These are phyloP conservation scores for Mycena sp. DNA, from an alignment of 1,284 basidiomycete genomes.

Conservation along the genomic window DNA sequence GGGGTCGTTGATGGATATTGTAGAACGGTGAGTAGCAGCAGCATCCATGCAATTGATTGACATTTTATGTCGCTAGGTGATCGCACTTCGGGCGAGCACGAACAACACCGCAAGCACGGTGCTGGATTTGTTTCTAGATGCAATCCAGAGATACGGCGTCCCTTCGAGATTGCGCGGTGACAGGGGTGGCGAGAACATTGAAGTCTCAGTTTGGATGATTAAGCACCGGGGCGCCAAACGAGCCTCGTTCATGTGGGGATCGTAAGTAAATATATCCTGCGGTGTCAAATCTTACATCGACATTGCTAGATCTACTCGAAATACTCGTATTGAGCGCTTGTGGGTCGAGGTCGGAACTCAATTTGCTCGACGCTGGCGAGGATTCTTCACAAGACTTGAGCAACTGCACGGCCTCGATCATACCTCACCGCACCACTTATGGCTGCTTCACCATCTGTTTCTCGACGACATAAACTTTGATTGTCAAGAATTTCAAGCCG, in stretches of 20 bases:
- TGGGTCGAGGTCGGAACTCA: conserved; percentile 20
- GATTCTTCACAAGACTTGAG: conserved; percentile 22
- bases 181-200: conserved; percentile 16
- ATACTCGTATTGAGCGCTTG: conserved; percentile 24
- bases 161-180: conserved; percentile 11
- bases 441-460: conserved; percentile 47
- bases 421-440: conserved; percentile 37
- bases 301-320: conserved; percentile 23
- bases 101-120: conserved; percentile 10
- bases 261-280: too few relatives aligned
- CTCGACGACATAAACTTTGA: conserved; percentile 42
- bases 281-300: too few relatives aligned
- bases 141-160: not conserved
- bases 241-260: conserved; percentile 13
- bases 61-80: conserved; percentile 2
- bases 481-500: conserved; percentile 35
- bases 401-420: not conserved
- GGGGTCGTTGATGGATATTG: conserved; percentile 51
- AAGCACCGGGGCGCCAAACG: conserved; percentile 1
- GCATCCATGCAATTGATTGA: not conserved
- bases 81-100: not conserved
- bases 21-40: not conserved
- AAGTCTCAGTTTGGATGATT: conserved; percentile 14
- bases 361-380: conserved; percentile 18
- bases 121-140: not conserved